Conservation (phyloP, 2,329 filamentous ascomycete species). For the Lachnellula arida region DNA sequence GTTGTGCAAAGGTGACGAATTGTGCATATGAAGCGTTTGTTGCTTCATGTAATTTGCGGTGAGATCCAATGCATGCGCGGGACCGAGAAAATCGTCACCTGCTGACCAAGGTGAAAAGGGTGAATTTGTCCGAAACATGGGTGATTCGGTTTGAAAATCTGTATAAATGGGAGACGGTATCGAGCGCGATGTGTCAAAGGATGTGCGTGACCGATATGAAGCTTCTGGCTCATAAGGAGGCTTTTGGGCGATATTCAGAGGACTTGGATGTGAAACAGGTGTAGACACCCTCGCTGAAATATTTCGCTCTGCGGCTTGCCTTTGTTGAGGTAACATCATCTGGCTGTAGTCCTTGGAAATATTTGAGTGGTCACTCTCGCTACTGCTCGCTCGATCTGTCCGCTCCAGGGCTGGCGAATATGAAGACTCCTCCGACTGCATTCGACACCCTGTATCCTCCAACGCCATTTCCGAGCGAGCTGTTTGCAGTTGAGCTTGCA, state of each 20-base stretch:
- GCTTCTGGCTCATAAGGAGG: conserved; percentile 12
- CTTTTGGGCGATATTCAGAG: conserved; percentile 9
- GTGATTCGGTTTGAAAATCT: conserved; percentile 23
- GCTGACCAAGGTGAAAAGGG: conserved; percentile 24
- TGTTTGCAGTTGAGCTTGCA: conserved; percentile 49
- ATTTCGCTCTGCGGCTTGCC: conserved; percentile 8
- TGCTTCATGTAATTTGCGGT: conserved; percentile 22
- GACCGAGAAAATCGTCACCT: conserved; percentile 23
- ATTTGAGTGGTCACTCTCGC: conserved; percentile 26
- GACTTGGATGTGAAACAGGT: conserved; percentile 5
- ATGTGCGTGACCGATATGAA: conserved; percentile 12
- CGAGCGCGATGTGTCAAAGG: conserved; percentile 17
- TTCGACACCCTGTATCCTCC: conserved; percentile 19
- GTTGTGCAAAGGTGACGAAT: conserved; percentile 12
- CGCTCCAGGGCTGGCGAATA: conserved; percentile 20
- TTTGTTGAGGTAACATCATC: conserved; percentile 17
- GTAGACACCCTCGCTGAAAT: not conserved
- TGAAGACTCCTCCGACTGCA: conserved; percentile 18
- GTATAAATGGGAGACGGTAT: conserved; percentile 26
- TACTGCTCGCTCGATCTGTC: conserved; percentile 25
- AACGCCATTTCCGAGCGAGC: conserved; percentile 17
- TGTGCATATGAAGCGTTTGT: conserved; percentile 11
- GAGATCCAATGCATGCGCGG: conserved; percentile 18
- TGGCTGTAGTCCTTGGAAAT: conserved; percentile 24
- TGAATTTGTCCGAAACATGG: conserved; percentile 22